phyloP scores from a whole-genome alignment of 2,329 filamentous ascomycete genomes.

The Colletotrichum neosansevieriae region DNA sequence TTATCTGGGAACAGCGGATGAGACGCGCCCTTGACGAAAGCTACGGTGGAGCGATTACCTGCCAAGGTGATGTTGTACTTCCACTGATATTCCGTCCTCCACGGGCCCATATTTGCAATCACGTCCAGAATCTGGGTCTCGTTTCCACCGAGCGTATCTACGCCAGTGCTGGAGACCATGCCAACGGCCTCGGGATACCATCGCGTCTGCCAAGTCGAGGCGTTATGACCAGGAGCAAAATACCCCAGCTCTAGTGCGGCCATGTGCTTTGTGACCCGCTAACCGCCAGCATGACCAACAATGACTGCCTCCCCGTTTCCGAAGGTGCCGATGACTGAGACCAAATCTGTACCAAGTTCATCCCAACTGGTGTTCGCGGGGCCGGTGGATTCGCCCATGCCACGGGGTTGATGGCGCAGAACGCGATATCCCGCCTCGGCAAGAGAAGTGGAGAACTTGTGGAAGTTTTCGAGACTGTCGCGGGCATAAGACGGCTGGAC shows the following conservation, averaged over 20 bases:
- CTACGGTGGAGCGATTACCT: not conserved
- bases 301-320: not conserved
- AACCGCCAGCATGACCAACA: not conserved
- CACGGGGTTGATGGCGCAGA: too few relatives aligned
- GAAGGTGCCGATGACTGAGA: too few relatives aligned
- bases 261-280: not conserved
- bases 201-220: not conserved
- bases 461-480: too few relatives aligned
- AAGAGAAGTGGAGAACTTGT: too few relatives aligned
- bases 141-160: not conserved
- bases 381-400: too few relatives aligned
- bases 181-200: not conserved
- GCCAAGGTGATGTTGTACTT: not conserved
- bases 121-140: not conserved
- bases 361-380: too few relatives aligned
- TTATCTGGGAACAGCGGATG: not conserved
- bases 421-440: too few relatives aligned
- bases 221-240: slow-evolving; percentile 1
- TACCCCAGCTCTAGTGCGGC: not conserved
- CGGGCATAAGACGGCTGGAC: too few relatives aligned
- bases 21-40: not conserved
- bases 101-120: not conserved
- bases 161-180: not conserved
- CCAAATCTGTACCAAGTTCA: too few relatives aligned
- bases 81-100: not conserved